Percentiles rank a stretch among this genome's conserved stretches.
Conservation (phyloP, 345 rosid genomes). For the Odontarrhena argentea region DNA sequence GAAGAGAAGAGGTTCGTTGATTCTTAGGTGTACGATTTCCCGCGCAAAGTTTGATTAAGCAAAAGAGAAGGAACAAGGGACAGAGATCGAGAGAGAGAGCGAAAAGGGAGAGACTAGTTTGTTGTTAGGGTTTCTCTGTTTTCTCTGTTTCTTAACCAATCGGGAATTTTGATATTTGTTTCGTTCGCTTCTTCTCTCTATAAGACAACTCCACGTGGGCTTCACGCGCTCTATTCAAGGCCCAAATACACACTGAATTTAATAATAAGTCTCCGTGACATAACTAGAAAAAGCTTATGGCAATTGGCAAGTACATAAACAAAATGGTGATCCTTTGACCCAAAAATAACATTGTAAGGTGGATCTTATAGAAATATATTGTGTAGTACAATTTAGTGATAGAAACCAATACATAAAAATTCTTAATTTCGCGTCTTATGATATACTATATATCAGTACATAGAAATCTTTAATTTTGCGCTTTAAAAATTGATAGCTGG, state of each 20-base stretch:
- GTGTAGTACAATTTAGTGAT: too few relatives aligned
- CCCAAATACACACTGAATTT: neutral
- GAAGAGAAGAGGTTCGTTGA: neutral
- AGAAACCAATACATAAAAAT: too few relatives aligned
- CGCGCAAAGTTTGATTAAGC: conserved; percentile 34
- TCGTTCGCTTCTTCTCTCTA: neutral
- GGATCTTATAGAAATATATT: too few relatives aligned
- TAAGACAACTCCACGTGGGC: neutral
- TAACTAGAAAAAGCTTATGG: too few relatives aligned
- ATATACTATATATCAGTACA: too few relatives aligned
- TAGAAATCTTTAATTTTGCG: too few relatives aligned
- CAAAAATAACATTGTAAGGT: too few relatives aligned
- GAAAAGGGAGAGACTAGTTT: conserved; percentile 28
- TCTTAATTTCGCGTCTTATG: too few relatives aligned
- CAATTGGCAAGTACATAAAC: too few relatives aligned
- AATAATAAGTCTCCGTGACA: neutral
- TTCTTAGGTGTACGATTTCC: conserved; percentile 28
- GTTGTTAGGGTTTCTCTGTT: conserved; percentile 40
- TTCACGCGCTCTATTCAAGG: conserved; percentile 12
- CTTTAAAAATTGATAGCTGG: too few relatives aligned
- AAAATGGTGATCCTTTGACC: too few relatives aligned
- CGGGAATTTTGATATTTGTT: neutral
- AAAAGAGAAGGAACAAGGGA: conserved; percentile 8
- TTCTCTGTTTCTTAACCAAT: conserved; percentile 29
- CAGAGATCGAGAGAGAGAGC: conserved; percentile 39